These are phyloP conservation scores for Gamsiella multidivaricata DNA, from an alignment of 192 early-diverging fungal species.

Conservation along the genomic window DNA sequence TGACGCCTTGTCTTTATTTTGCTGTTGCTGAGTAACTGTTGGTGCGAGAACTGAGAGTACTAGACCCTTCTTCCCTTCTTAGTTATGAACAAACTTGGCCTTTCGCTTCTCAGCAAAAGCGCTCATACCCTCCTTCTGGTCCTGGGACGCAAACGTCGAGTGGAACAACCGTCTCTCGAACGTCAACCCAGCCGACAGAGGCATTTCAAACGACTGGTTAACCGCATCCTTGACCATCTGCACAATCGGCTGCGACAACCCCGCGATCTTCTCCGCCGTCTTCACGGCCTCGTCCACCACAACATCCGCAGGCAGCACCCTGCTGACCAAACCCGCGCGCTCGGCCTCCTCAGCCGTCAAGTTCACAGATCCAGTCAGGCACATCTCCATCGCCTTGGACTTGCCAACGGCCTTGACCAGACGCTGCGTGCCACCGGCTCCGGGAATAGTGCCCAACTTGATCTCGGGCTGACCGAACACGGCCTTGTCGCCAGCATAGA, in stretches of 20 bases:
- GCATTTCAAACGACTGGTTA: constrained; percentile 93
- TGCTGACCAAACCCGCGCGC: constrained; percentile 86
- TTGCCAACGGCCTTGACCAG: constrained; percentile 95
- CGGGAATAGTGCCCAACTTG: constrained; percentile 97
- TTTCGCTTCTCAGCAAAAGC: constrained; percentile 95
- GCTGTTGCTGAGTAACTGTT: no score
- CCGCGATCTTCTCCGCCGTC: constrained; percentile 88
- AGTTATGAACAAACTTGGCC: constrained; percentile 89
- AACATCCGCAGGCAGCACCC: constrained; percentile 86
- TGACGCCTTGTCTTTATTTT: neutral
- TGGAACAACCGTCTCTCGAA: constrained; percentile 98
- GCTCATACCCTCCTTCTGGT: constrained; percentile 96
- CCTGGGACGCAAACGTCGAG: constrained; percentile 87
- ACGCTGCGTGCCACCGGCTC: constrained; percentile 84
- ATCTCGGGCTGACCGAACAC: constrained; percentile 99
- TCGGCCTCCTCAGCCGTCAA: constrained; percentile 90
- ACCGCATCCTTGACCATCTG: constrained; percentile 98
- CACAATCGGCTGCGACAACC: constrained; percentile 84
- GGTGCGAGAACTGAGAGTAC: no score
- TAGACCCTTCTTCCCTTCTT: constrained; percentile 14
- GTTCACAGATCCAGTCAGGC: constrained; percentile 86
- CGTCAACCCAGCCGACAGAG: constrained; percentile 83
- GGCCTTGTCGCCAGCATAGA: constrained; percentile 98
- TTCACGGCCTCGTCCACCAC: constrained; percentile 91
- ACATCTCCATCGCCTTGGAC: constrained; percentile 98